Conservation (phyloP, 2,329 filamentous ascomycete species). For the Apiospora malaysiana region DNA sequence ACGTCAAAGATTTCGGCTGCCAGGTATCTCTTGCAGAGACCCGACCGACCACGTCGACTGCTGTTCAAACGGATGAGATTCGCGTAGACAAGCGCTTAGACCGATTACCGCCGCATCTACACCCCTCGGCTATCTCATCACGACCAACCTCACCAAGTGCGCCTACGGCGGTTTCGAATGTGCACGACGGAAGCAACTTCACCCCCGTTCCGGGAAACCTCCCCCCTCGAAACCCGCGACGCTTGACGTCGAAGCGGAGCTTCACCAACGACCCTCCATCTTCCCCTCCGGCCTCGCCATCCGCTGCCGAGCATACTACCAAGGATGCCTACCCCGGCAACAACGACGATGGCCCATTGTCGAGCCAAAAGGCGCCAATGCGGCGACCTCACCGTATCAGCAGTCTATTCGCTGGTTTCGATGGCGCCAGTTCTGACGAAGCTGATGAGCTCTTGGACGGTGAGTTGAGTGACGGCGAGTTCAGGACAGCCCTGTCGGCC, state of each 20-base stretch:
- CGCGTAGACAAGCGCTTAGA: constrained; percentile 79
- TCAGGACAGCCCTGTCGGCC: constrained; percentile 68
- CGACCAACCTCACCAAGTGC: constrained; percentile 61
- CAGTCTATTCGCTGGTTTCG: constrained; percentile 87
- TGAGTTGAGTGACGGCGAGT: constrained; percentile 71
- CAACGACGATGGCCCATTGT: constrained; percentile 79
- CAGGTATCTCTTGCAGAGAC: constrained; percentile 69
- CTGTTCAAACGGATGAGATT: constrained; percentile 89
- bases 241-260: constrained; percentile 55
- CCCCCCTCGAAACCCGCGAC: constrained; percentile 65
- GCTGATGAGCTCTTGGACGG: constrained; percentile 65
- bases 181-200: constrained; percentile 50
- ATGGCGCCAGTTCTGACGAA: constrained; percentile 72
- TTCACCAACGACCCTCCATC: constrained; percentile 53
- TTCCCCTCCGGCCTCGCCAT: constrained; percentile 49
- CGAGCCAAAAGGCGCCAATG: constrained; percentile 63
- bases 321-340: constrained; percentile 77
- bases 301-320: constrained; percentile 45
- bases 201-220: constrained; percentile 59
- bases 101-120: constrained; percentile 76
- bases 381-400: constrained; percentile 77
- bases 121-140: constrained; percentile 76
- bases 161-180: constrained; percentile 31
- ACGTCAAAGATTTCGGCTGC: constrained; percentile 81
- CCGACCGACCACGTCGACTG: constrained; percentile 58